phyloP scores from a whole-genome alignment of 2,329 filamentous ascomycete species.

The Orbilia quercus region DNA sequence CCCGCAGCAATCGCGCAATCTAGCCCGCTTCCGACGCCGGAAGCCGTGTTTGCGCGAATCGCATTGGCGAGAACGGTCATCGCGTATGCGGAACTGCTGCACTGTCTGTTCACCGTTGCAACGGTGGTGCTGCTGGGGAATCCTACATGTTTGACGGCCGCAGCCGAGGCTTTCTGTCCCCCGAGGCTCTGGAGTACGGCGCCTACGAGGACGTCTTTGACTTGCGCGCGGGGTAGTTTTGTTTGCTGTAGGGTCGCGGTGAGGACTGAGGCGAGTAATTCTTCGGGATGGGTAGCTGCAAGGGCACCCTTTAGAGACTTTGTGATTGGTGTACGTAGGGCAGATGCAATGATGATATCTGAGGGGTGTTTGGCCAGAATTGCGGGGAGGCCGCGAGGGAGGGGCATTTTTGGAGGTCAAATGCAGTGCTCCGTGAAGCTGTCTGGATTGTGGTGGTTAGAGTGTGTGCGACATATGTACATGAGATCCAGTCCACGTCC shows the following conservation, averaged over 20 bases:
- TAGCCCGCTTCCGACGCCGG: slow-evolving; percentile 69
- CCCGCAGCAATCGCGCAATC: slow-evolving; percentile 82
- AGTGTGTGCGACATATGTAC: neutral
- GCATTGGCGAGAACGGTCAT: slow-evolving; percentile 79
- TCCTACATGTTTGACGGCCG: slow-evolving; percentile 87
- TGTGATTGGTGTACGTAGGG: slow-evolving; percentile 88
- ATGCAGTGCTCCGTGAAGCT: no score
- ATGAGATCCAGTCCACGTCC: neutral
- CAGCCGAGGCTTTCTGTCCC: slow-evolving; percentile 87
- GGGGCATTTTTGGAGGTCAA: no score
- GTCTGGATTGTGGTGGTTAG: slow-evolving; percentile 1
- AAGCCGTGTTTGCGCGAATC: slow-evolving; percentile 69
- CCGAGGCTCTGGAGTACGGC: slow-evolving; percentile 91
- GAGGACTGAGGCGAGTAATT: slow-evolving; percentile 78
- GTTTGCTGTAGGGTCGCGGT: slow-evolving; percentile 76
- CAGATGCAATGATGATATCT: slow-evolving; percentile 88
- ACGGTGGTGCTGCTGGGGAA: slow-evolving; percentile 78
- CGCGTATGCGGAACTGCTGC: slow-evolving; percentile 79
- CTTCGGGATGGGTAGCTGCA: slow-evolving; percentile 89
- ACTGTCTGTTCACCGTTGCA: slow-evolving; percentile 89
- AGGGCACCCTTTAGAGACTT: slow-evolving; percentile 84
- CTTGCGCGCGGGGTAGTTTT: slow-evolving; percentile 74
- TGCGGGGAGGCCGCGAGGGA: slow-evolving; percentile 72
- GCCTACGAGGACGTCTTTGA: slow-evolving; percentile 86
- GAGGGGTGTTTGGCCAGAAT: slow-evolving; percentile 81